Conservation (phyloP, 164 flowering plant genomes). For the Buxus sempervirens region DNA sequence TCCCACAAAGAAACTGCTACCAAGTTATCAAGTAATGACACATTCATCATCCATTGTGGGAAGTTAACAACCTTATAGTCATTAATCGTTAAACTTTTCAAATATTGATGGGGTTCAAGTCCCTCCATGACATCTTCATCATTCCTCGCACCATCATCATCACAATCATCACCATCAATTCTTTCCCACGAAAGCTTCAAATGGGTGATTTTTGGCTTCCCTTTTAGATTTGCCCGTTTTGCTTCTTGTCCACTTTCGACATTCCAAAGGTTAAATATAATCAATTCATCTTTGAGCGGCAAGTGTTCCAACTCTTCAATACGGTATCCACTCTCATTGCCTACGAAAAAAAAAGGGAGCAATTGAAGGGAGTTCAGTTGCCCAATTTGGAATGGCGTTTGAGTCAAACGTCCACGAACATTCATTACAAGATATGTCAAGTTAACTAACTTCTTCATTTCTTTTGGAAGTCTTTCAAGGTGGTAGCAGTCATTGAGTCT, state of each 20-base stretch:
- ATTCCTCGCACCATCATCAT: not conserved
- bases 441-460: constrained; percentile 8
- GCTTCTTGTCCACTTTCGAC: constrained; percentile 10
- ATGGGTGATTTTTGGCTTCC: not conserved
- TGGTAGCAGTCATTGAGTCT: not conserved
- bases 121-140: constrained; percentile 14
- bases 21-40: not conserved
- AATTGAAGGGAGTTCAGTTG: constrained; percentile 16
- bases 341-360: constrained; percentile 9
- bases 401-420: not conserved
- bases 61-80: not conserved
- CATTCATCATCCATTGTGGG: constrained; percentile 9
- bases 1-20: not conserved
- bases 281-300: constrained; percentile 1
- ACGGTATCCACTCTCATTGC: not conserved
- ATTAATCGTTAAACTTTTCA: constrained; percentile 5
- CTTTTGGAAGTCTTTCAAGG: constrained; percentile 14
- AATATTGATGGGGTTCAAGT: constrained; percentile 3
- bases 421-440: constrained; percentile 11
- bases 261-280: not conserved
- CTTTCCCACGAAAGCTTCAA: not conserved
- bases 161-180: too few relatives aligned
- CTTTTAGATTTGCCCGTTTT: not conserved
- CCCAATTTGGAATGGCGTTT: not conserved
- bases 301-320: constrained; percentile 3